Evolutionary conservation across 495 filamentous ascomycete species (phyloP).

Genomic region (Penicillium tannophilum): DNA sequence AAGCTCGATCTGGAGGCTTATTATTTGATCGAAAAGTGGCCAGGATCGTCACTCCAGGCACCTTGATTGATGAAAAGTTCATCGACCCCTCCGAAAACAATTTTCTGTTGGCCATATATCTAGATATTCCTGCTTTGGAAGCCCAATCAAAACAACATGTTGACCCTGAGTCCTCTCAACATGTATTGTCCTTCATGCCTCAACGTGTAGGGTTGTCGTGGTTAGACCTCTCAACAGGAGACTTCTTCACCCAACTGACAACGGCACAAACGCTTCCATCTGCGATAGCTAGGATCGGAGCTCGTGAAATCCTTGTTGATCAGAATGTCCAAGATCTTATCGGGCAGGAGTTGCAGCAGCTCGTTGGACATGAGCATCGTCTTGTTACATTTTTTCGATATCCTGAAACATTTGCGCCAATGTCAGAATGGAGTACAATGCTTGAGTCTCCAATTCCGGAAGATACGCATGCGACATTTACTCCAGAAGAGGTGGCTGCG

Average conservation of each 20-base stretch:
- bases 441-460: constrained; percentile 64
- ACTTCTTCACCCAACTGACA: constrained; percentile 86
- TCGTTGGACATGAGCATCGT: constrained; percentile 45
- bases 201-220: constrained; percentile 78
- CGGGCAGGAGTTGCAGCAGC: constrained; percentile 44
- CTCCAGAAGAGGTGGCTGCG: constrained; percentile 55
- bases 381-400: constrained; percentile 47
- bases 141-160: constrained; percentile 23
- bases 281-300: constrained; percentile 76
- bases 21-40: constrained; percentile 82
- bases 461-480: constrained; percentile 43
- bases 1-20: constrained; percentile 70
- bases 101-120: constrained; percentile 78
- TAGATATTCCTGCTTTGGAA: constrained; percentile 36
- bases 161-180: constrained; percentile 27
- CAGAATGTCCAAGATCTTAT: constrained; percentile 54
- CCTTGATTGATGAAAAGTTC: constrained; percentile 95
- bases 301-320: constrained; percentile 82
- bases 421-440: constrained; percentile 73
- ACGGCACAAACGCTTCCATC: constrained; percentile 71
- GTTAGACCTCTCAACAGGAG: constrained; percentile 92
- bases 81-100: constrained; percentile 92
- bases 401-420: constrained; percentile 34
- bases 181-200: constrained; percentile 41
- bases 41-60: constrained; percentile 90